phyloP scores from a whole-genome alignment of 495 filamentous ascomycete genomes.

The Bathelium albidoporum region DNA sequence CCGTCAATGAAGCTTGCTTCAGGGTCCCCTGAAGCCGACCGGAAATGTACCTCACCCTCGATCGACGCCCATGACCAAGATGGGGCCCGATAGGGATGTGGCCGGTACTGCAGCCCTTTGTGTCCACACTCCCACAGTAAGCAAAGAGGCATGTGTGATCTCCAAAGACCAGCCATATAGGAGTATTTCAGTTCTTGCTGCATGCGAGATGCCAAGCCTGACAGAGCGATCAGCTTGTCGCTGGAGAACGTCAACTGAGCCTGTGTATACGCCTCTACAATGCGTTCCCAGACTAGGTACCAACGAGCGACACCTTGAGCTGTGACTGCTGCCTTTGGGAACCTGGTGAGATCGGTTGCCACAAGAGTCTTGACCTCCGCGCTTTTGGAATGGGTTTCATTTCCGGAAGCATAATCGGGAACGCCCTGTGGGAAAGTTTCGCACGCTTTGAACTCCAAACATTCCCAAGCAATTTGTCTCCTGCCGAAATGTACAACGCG shows the following conservation, averaged over 20 bases:
- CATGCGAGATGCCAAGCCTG: constrained; percentile 20
- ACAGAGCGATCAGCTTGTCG: constrained; percentile 23
- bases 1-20: constrained; percentile 2
- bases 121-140: neutral
- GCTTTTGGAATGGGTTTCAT: neutral
- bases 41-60: neutral
- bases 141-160: neutral
- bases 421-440: neutral
- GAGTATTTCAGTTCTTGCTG: neutral
- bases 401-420: neutral
- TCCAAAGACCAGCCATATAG: constrained; percentile 8
- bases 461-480: constrained; percentile 10
- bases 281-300: constrained; percentile 12
- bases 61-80: constrained; percentile 11
- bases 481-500: neutral
- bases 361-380: neutral
- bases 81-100: constrained; percentile 6
- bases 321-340: neutral
- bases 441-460: constrained; percentile 3
- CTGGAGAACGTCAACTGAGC: constrained; percentile 10
- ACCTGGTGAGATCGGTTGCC: neutral
- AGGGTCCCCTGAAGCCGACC: neutral
- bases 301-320: neutral
- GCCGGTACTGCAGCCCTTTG: neutral
- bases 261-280: constrained; percentile 16